phyloP scores from a whole-genome alignment of 345 rosid species.

The Euclidium syriacum region DNA sequence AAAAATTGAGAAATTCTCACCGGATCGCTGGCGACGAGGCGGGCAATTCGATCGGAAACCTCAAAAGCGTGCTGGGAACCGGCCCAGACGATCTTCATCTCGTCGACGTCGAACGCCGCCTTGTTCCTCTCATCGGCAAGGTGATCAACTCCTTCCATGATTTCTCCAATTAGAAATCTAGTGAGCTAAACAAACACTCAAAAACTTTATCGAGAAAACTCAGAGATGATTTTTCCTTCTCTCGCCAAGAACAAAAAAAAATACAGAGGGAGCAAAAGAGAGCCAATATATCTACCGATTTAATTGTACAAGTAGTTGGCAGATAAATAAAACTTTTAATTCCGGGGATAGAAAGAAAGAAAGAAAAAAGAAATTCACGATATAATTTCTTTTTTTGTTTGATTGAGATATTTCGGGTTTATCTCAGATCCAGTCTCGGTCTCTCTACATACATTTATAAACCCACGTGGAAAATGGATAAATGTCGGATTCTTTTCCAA shows the following conservation, averaged over 20 bases:
- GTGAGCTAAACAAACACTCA: not conserved
- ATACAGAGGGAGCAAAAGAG: not conserved
- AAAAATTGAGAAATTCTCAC: constrained; percentile 24
- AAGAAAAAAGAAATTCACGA: not conserved
- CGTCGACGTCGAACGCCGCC: constrained; percentile 78
- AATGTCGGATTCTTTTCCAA: not conserved
- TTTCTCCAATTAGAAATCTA: not conserved
- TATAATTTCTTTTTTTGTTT: not conserved
- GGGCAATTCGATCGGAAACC: constrained; percentile 76
- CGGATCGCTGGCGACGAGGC: constrained; percentile 95
- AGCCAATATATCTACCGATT: not conserved
- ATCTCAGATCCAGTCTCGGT: not conserved
- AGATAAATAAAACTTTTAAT: not conserved
- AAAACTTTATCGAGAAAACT: not conserved
- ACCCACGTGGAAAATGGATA: not conserved
- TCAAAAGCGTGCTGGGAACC: constrained; percentile 80
- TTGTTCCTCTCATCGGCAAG: constrained; percentile 68
- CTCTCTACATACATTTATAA: not conserved
- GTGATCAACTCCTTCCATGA: constrained; percentile 57
- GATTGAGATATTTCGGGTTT: not conserved
- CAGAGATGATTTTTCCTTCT: not conserved
- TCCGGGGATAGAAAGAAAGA: not conserved
- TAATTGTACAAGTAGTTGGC: not conserved
- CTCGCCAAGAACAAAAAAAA: not conserved
- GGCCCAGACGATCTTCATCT: constrained; percentile 96